phyloP scores from a whole-genome alignment of 441 rosid genomes.

The Populus hybrid region DNA sequence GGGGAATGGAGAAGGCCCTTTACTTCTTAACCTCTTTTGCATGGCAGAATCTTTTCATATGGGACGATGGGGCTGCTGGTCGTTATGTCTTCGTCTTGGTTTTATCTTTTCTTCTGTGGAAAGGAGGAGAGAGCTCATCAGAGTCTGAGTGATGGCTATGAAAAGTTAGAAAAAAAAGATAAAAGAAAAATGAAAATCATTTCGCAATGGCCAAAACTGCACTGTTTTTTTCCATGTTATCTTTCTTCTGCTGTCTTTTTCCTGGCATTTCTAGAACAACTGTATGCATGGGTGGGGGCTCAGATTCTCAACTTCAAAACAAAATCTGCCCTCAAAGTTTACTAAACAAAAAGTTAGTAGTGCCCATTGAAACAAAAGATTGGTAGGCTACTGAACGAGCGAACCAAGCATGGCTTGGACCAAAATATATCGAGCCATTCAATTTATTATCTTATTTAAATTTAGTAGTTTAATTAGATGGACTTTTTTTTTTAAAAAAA shows the following conservation, averaged over 20 bases:
- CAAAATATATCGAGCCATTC: too few relatives aligned
- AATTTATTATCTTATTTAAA: too few relatives aligned
- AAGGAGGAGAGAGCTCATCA: neutral
- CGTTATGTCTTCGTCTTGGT: neutral
- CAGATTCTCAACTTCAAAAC: too few relatives aligned
- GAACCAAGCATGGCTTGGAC: too few relatives aligned
- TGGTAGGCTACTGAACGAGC: too few relatives aligned
- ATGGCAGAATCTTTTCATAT: neutral
- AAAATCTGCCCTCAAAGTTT: too few relatives aligned
- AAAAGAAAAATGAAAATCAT: neutral
- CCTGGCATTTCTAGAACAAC: neutral
- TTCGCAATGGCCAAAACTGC: neutral
- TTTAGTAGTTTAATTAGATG: too few relatives aligned
- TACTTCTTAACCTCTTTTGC: neutral
- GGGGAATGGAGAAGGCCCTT: neutral
- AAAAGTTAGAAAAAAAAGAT: too few relatives aligned
- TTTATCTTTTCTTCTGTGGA: neutral
- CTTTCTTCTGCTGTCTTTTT: neutral
- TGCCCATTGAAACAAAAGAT: too few relatives aligned
- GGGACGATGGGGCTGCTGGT: neutral
- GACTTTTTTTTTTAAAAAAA: too few relatives aligned
- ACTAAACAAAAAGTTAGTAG: too few relatives aligned
- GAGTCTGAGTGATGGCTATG: neutral
- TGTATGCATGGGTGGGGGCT: neutral
- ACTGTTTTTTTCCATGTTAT: neutral